Evolutionary conservation across 305 asterid species (phyloP).

Genomic region (Withania somnifera): DNA sequence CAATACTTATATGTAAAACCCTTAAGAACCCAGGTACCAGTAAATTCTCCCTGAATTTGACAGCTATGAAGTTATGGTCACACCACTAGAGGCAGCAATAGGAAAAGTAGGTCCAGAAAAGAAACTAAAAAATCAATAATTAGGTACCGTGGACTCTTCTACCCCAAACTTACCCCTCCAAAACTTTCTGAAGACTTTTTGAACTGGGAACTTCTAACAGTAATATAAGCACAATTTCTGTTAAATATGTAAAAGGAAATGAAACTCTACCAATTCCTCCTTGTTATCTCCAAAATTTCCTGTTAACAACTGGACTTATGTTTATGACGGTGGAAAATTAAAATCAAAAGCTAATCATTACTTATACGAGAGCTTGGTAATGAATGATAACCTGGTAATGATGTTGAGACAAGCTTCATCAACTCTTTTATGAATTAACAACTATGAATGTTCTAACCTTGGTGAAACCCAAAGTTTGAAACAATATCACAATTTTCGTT

Average conservation of each 20-base stretch:
- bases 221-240: background rate
- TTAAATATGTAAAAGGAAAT: background rate
- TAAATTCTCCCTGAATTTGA: background rate
- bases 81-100: background rate
- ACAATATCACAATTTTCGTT: background rate
- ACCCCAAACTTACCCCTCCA: background rate
- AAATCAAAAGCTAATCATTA: background rate
- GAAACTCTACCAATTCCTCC: background rate
- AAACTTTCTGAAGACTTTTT: background rate
- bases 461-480: background rate
- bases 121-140: background rate
- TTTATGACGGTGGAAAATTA: background rate
- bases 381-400: background rate
- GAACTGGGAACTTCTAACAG: background rate
- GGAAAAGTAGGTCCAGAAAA: background rate
- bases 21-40: background rate
- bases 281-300: background rate
- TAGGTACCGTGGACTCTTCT: background rate
- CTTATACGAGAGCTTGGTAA: background rate
- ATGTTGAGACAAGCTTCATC: background rate
- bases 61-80: background rate
- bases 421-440: background rate
- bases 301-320: background rate
- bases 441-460: background rate
- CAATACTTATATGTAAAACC: background rate